Conservation (phyloP, 1,139 yeast species). For the Blastobotrys elegans region DNA sequence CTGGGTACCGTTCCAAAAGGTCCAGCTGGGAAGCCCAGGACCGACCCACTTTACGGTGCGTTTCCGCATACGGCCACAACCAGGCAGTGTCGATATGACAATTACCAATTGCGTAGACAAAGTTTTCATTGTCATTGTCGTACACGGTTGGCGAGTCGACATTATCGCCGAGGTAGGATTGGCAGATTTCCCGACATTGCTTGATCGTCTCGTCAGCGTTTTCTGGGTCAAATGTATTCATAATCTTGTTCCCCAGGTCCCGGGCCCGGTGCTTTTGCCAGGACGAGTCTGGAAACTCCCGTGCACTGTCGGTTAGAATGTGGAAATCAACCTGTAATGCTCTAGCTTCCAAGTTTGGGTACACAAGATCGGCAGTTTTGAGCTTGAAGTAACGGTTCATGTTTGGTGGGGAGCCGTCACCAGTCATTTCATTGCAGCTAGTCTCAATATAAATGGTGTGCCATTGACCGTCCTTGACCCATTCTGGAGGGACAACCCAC, state of each 20-base stretch:
- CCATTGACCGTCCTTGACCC: constrained; percentile 43
- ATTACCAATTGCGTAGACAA: constrained; percentile 81
- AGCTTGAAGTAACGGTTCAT: constrained; percentile 67
- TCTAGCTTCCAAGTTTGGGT: constrained; percentile 78
- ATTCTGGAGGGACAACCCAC: constrained; percentile 58
- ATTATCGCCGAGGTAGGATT: constrained; percentile 56
- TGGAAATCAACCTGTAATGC: constrained; percentile 75
- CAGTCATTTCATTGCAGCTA: constrained; percentile 94
- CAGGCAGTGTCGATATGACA: constrained; percentile 98
- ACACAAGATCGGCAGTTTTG: constrained; percentile 66
- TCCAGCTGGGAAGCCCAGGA: constrained; percentile 94
- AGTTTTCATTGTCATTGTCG: constrained; percentile 26
- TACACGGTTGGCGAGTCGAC: constrained; percentile 63
- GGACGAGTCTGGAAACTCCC: constrained; percentile 68
- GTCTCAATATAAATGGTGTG: constrained; percentile 73
- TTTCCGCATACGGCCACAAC: constrained; percentile 98
- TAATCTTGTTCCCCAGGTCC: constrained; percentile 68
- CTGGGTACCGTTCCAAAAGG: constrained; percentile 82
- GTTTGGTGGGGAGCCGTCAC: constrained; percentile 66
- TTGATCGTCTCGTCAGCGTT: constrained; percentile 44
- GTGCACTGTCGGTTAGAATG: constrained; percentile 85
- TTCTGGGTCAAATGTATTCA: constrained; percentile 69
- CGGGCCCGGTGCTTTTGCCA: constrained; percentile 87
- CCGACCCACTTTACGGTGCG: constrained; percentile 83
- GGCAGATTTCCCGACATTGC: constrained; percentile 64